phyloP scores from a whole-genome alignment of 2,329 filamentous ascomycete genomes.

The Microsporum ferrugineum region DNA sequence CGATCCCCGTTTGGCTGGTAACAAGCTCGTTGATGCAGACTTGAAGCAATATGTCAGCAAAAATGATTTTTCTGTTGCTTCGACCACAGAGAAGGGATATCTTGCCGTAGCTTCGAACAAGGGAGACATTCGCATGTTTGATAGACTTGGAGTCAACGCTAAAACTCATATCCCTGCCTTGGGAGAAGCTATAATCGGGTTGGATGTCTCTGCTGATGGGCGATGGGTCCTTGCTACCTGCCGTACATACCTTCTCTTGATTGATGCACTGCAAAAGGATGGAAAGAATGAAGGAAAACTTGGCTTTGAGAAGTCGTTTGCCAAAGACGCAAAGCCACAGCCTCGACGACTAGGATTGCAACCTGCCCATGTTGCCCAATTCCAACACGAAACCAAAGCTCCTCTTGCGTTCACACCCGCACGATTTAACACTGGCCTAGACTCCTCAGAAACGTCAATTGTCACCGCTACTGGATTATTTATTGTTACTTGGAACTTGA shows the following conservation, averaged over 20 bases:
- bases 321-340: slow-evolving; percentile 85
- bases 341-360: slow-evolving; percentile 80
- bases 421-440: slow-evolving; percentile 82
- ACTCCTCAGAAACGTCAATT: slow-evolving; percentile 77
- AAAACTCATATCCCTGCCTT: slow-evolving; percentile 95
- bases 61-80: slow-evolving; percentile 90
- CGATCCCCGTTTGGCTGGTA: slow-evolving; percentile 77
- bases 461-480: slow-evolving; percentile 94
- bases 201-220: slow-evolving; percentile 91
- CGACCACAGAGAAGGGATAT: slow-evolving; percentile 92
- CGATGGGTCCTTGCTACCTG: slow-evolving; percentile 93
- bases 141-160: slow-evolving; percentile 89
- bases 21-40: slow-evolving; percentile 84
- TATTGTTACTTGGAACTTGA: slow-evolving; percentile 91
- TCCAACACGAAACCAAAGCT: slow-evolving; percentile 87
- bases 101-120: slow-evolving; percentile 96
- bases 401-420: slow-evolving; percentile 81
- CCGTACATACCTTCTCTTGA: slow-evolving; percentile 83
- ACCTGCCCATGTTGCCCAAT: slow-evolving; percentile 88
- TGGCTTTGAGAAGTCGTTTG: slow-evolving; percentile 90
- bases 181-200: slow-evolving; percentile 84
- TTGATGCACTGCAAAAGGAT: slow-evolving; percentile 78
- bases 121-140: slow-evolving; percentile 92
- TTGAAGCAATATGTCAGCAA: slow-evolving; percentile 95
- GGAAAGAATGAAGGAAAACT: slow-evolving; percentile 97